phyloP scores from a whole-genome alignment of 371 early-diverging fungal genomes.

The Lichtheimia ramosa region DNA sequence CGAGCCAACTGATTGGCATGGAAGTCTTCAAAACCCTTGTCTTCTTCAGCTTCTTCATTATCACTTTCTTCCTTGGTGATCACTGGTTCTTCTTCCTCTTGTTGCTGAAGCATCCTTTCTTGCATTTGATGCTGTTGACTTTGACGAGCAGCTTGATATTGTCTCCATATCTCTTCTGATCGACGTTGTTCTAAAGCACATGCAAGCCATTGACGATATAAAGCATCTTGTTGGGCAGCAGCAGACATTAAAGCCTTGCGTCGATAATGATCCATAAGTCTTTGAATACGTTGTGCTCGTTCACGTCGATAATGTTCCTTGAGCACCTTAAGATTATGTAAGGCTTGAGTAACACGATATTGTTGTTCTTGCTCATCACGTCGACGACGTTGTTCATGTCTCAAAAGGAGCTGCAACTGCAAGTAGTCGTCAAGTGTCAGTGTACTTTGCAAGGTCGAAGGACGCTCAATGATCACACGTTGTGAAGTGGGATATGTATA shows the following conservation, averaged over 20 bases:
- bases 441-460: too few species aligned
- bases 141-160: conserved; percentile 5
- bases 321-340: conserved; percentile 14
- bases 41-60: background rate
- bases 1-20: conserved; percentile 7
- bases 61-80: too few species aligned
- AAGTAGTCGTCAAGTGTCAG: conserved; percentile 33
- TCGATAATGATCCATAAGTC: conserved; percentile 12
- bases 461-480: too few species aligned
- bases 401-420: conserved; percentile 24
- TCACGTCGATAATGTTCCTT: conserved; percentile 22
- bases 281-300: conserved; percentile 17
- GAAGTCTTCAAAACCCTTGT: conserved; percentile 8
- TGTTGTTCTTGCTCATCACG: conserved; percentile 6
- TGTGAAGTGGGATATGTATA: background rate
- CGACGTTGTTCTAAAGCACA: conserved; percentile 21
- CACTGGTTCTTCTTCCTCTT: background rate
- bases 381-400: conserved; percentile 15
- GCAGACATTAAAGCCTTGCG: conserved; percentile 6
- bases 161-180: conserved; percentile 4
- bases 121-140: background rate
- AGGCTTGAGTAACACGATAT: conserved; percentile 15
- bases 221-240: conserved; percentile 6
- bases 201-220: conserved; percentile 17
- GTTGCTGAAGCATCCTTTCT: conserved; percentile 1